phyloP scores from a whole-genome alignment of 129 eudicot species.

The Helianthus tuberosus region DNA sequence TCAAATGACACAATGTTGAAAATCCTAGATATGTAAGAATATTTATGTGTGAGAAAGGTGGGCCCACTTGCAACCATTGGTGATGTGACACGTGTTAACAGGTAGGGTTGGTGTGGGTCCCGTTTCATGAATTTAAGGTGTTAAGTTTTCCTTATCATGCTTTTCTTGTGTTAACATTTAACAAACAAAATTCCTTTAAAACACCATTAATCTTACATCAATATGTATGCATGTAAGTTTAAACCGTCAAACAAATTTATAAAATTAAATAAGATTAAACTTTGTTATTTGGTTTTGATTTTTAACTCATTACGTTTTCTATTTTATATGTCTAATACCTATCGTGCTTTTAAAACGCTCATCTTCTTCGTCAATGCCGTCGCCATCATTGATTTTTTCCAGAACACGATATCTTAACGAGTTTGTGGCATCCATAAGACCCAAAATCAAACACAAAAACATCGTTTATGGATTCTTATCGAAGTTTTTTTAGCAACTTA shows the following conservation, averaged over 20 bases:
- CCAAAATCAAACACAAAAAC: background rate
- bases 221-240: slow-evolving; percentile 19
- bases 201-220: slow-evolving; percentile 31
- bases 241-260: slow-evolving; percentile 19
- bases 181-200: slow-evolving; percentile 40
- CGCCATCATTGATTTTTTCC: background rate
- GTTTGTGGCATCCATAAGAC: background rate
- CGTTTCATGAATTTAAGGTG: slow-evolving; percentile 43
- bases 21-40: slow-evolving; percentile 22
- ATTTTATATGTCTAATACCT: background rate
- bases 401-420: background rate
- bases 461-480: background rate
- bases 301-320: background rate
- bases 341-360: background rate
- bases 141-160: slow-evolving; percentile 36
- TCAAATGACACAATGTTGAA: slow-evolving; percentile 19
- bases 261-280: background rate
- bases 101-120: slow-evolving; percentile 39
- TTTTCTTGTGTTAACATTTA: slow-evolving; percentile 41
- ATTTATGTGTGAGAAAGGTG: slow-evolving; percentile 38
- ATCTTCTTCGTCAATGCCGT: background rate
- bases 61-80: slow-evolving; percentile 25
- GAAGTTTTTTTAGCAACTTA: slow-evolving; percentile 11
- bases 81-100: slow-evolving; percentile 34
- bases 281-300: slow-evolving; percentile 1